Conservation (phyloP, 768 basidiomycete species). For the Amanita brunnescens region DNA sequence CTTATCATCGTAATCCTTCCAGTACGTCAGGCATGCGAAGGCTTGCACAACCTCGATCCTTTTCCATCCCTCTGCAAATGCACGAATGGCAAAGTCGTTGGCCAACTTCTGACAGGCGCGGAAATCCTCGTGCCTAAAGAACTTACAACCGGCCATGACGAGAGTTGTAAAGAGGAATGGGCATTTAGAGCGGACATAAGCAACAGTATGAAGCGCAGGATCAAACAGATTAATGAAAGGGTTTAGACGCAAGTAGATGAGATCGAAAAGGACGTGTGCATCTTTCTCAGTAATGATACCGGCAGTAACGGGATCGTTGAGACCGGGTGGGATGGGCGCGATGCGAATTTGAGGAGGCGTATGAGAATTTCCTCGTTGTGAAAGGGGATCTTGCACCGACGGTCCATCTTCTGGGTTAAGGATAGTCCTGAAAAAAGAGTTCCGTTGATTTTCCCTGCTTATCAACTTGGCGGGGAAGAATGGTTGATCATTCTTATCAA, state of each 20-base stretch:
- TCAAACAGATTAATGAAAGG: slow-evolving; percentile 88
- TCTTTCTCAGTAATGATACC: slow-evolving; percentile 64
- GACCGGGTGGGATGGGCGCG: slow-evolving; percentile 28
- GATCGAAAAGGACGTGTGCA: slow-evolving; percentile 66
- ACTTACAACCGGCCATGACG: slow-evolving; percentile 79
- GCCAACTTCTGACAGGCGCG: slow-evolving; percentile 63
- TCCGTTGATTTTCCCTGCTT: slow-evolving; percentile 56
- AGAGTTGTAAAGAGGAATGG: slow-evolving; percentile 81
- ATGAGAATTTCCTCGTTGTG: slow-evolving; percentile 29
- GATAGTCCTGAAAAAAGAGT: slow-evolving; percentile 79
- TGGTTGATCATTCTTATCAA: slow-evolving; percentile 50
- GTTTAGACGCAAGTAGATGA: slow-evolving; percentile 76
- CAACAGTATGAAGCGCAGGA: slow-evolving; percentile 71
- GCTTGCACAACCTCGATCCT: slow-evolving; percentile 85
- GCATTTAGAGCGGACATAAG: slow-evolving; percentile 72
- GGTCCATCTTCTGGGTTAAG: slow-evolving; percentile 60
- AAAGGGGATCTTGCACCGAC: slow-evolving; percentile 20
- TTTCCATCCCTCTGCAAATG: slow-evolving; percentile 73
- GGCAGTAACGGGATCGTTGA: slow-evolving; percentile 62
- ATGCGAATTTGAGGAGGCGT: slow-evolving; percentile 30
- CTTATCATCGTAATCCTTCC: slow-evolving; percentile 82
- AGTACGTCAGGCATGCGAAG: slow-evolving; percentile 83
- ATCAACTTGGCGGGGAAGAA: slow-evolving; percentile 74
- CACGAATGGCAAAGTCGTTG: slow-evolving; percentile 63
- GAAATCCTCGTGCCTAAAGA: slow-evolving; percentile 64